Percentiles rank a stretch among this genome's conserved stretches.
phyloP scores from a whole-genome alignment of 1,284 basidiomycete genomes.

The Takashimella tepidaria region DNA sequence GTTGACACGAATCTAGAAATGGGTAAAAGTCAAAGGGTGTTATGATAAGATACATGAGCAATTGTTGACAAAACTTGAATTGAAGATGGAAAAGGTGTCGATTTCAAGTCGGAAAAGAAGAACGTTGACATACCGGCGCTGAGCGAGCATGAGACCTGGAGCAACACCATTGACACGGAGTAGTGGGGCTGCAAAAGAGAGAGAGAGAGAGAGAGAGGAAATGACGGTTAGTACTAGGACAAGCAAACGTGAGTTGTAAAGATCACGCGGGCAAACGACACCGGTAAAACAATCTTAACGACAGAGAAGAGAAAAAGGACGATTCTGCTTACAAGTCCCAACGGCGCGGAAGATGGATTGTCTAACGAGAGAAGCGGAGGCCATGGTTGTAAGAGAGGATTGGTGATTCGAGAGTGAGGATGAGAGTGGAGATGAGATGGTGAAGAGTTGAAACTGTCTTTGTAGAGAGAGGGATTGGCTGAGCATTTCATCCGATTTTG shows the following conservation, averaged over 20 bases:
- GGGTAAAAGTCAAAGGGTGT: not conserved
- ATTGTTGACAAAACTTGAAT: not conserved
- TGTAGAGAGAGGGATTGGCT: not conserved
- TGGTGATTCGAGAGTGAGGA: not conserved
- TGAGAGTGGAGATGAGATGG: not conserved
- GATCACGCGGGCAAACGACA: not conserved
- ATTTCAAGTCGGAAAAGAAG: not conserved
- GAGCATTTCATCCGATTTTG: too few species aligned
- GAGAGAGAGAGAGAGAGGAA: not conserved
- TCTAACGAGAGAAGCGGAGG: slow-evolving; percentile 7
- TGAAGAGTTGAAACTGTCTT: not conserved
- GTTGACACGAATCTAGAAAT: slow-evolving; percentile 24
- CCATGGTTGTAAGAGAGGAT: too few species aligned
- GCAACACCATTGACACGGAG: slow-evolving; percentile 4
- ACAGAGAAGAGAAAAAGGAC: not conserved
- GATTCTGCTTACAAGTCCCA: slow-evolving; percentile 12
- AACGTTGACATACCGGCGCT: slow-evolving; percentile 16
- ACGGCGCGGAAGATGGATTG: slow-evolving; percentile 18
- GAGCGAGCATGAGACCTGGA: slow-evolving; percentile 21
- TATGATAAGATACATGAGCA: not conserved
- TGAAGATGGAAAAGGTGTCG: not conserved
- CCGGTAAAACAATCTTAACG: not conserved
- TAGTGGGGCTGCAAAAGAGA: slow-evolving; percentile 9
- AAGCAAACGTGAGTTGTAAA: not conserved
- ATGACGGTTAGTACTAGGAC: not conserved